Percentiles rank a stretch among this genome's conserved stretches.
Conservation (phyloP, 805 yeast genomes). For the Kazachstania psychrophila region DNA sequence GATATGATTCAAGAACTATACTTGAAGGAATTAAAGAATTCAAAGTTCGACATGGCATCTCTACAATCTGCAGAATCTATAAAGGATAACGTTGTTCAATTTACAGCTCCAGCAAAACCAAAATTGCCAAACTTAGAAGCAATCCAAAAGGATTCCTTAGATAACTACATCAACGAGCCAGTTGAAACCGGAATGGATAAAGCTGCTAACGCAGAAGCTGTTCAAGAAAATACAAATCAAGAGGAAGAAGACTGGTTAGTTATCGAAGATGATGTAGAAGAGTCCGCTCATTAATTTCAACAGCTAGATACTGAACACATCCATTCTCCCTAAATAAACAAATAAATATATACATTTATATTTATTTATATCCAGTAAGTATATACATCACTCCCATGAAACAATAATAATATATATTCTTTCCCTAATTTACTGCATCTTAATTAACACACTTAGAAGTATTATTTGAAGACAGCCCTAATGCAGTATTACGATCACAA, state of each 20-base stretch:
- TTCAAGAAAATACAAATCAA: constrained; percentile 22
- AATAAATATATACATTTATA: no score
- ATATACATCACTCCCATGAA: no score
- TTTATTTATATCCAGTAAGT: no score
- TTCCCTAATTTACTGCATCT: no score
- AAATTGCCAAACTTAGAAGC: constrained; percentile 62
- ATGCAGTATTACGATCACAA: no score
- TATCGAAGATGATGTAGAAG: constrained; percentile 58
- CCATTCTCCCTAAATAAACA: no score
- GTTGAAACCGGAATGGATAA: constrained; percentile 86
- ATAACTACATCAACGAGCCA: constrained; percentile 55
- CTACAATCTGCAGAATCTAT: constrained; percentile 46
- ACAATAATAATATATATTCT: no score
- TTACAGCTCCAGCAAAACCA: constrained; percentile 77
- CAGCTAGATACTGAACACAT: no score
- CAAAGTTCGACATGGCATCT: constrained; percentile 62
- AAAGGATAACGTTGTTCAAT: constrained; percentile 69
- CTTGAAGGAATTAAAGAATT: constrained; percentile 75
- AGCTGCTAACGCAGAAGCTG: constrained; percentile 42
- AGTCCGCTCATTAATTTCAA: constrained; percentile 9
- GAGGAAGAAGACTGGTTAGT: constrained; percentile 66
- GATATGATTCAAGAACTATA: constrained; percentile 76
- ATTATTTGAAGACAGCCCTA: no score
- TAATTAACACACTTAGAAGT: no score
- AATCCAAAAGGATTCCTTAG: constrained; percentile 53